phyloP scores from a whole-genome alignment of 345 rosid genomes.

The Microthlaspi erraticum region DNA sequence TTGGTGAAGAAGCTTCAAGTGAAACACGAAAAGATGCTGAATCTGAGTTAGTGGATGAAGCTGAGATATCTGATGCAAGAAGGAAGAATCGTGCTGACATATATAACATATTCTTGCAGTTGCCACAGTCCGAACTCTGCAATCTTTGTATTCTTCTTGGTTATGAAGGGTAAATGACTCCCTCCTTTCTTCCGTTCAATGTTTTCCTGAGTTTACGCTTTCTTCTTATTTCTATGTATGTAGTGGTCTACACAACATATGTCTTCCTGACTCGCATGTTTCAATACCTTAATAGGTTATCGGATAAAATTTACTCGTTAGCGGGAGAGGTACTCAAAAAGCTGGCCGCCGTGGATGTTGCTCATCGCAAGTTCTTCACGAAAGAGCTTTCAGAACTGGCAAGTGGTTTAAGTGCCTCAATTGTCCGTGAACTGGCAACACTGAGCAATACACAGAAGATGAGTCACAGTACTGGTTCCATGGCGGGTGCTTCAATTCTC shows the following conservation, averaged over 20 bases:
- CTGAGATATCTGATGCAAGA: constrained; percentile 53
- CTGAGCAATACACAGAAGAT: constrained; percentile 77
- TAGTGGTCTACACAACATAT: neutral
- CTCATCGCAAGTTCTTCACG: constrained; percentile 71
- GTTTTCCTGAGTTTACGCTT: constrained; percentile 13
- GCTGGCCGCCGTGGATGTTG: constrained; percentile 69
- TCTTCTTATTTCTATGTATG: constrained; percentile 1
- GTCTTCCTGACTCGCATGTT: constrained; percentile 36
- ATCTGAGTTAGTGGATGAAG: constrained; percentile 47
- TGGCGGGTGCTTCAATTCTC: constrained; percentile 92
- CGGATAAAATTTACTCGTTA: constrained; percentile 79
- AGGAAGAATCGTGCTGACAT: constrained; percentile 53
- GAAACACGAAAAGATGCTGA: constrained; percentile 59
- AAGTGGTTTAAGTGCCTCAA: constrained; percentile 76
- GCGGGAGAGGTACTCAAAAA: constrained; percentile 90
- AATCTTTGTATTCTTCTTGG: constrained; percentile 88
- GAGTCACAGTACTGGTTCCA: constrained; percentile 83
- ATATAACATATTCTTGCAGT: constrained; percentile 60
- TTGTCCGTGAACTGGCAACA: constrained; percentile 77
- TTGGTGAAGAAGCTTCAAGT: constrained; percentile 54
- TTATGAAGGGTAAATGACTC: constrained; percentile 67
- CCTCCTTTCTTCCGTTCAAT: constrained; percentile 6
- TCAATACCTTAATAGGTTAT: constrained; percentile 59
- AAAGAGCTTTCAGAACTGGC: constrained; percentile 77
- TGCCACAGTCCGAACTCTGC: constrained; percentile 79